Evolutionary conservation across 148 eudicot species (phyloP).

Genomic region (Chenopodium berlandieri): DNA sequence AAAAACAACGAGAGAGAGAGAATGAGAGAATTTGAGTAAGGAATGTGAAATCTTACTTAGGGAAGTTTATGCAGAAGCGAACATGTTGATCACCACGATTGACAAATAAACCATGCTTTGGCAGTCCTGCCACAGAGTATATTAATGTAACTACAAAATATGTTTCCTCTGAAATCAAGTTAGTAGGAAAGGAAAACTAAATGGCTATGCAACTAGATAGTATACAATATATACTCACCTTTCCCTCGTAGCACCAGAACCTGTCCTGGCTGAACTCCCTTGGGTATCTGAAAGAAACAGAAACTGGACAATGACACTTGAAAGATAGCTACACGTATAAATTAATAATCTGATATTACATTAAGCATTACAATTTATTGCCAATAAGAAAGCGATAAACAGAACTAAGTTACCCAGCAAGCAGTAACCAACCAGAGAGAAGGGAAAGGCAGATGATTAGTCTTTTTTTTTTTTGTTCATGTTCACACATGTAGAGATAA

Average conservation of each 20-base stretch:
- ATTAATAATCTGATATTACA: background rate
- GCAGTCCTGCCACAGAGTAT: constrained; percentile 60
- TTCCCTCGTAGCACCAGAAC: constrained; percentile 66
- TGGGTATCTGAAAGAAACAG: constrained; percentile 60
- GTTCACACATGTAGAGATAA: no score
- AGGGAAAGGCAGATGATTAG: background rate
- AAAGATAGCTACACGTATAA: background rate
- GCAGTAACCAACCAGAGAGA: background rate
- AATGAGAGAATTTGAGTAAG: background rate
- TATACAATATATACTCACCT: constrained; percentile 40
- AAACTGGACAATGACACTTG: background rate
- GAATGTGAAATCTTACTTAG: constrained; percentile 50
- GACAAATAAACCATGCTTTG: constrained; percentile 62
- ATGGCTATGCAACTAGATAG: constrained; percentile 1
- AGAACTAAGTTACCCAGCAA: background rate
- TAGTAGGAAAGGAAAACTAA: background rate
- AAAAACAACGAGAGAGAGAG: no score
- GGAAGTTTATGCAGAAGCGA: constrained; percentile 72
- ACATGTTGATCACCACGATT: constrained; percentile 81
- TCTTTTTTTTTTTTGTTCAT: no score
- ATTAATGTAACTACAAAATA: background rate
- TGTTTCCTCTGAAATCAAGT: background rate
- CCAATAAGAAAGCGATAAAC: background rate
- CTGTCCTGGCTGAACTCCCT: constrained; percentile 92
- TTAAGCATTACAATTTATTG: background rate